phyloP scores from a whole-genome alignment of 2,329 filamentous ascomycete species.

The Malbranchea zuffiana region DNA sequence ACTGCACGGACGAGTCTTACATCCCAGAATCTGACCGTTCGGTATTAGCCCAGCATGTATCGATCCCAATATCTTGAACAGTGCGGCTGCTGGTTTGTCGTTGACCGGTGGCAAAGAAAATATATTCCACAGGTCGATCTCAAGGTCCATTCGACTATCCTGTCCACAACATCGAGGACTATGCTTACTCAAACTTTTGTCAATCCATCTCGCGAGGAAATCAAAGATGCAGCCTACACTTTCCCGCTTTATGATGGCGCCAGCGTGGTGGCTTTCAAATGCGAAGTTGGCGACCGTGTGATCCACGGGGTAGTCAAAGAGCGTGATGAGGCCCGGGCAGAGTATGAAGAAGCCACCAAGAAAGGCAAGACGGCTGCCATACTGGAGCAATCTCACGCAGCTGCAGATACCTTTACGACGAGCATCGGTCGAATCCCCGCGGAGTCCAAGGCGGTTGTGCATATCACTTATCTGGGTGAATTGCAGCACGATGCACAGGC shows the following conservation, averaged over 20 bases:
- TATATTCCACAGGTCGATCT: conserved; percentile 52
- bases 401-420: conserved; percentile 55
- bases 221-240: conserved; percentile 50
- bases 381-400: conserved; percentile 49
- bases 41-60: too few relatives aligned
- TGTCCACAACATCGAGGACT: conserved; percentile 35
- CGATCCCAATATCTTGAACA: too few relatives aligned
- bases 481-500: conserved; percentile 38
- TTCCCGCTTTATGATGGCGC: conserved; percentile 66
- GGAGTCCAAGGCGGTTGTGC: conserved; percentile 2
- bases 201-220: conserved; percentile 42
- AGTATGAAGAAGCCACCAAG: conserved; percentile 49
- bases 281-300: conserved; percentile 47
- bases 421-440: conserved; percentile 57
- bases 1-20: too few relatives aligned
- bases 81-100: too few relatives aligned
- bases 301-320: conserved; percentile 56
- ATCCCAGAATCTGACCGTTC: too few relatives aligned
- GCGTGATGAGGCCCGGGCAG: conserved; percentile 48
- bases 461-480: conserved; percentile 5
- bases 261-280: conserved; percentile 57
- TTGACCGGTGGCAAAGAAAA: too few relatives aligned
- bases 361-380: conserved; percentile 53
- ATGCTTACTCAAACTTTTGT: conserved; percentile 49
- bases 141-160: conserved; percentile 50